Conservation (phyloP, 225 moss, liverwort and hornwort genomes). For the Ulota crispa region DNA sequence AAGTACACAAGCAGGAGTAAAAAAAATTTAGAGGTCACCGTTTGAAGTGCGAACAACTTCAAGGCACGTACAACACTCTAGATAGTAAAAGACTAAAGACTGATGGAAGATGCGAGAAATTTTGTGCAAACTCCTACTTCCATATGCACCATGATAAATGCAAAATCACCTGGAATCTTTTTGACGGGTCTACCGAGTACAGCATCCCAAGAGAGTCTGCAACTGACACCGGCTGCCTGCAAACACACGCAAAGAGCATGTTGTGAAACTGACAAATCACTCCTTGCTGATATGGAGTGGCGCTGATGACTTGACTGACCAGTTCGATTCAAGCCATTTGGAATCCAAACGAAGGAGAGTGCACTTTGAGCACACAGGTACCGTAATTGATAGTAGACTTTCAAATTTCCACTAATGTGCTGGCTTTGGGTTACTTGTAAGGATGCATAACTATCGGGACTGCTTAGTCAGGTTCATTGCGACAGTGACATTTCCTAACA, state of each 20-base stretch:
- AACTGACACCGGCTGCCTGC: constrained; percentile 34
- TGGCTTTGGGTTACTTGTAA: neutral
- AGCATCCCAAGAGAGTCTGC: constrained; percentile 62
- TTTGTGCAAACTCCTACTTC: neutral
- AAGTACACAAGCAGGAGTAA: neutral
- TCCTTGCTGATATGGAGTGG: neutral
- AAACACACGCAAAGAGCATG: neutral
- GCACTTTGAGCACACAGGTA: neutral
- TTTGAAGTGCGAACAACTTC: neutral
- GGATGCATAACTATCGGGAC: neutral
- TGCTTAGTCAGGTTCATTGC: neutral
- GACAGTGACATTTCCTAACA: neutral
- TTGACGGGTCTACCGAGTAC: constrained; percentile 51
- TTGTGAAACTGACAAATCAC: neutral
- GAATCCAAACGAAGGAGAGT: neutral
- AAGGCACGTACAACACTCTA: neutral
- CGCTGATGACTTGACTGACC: neutral
- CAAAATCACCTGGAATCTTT: constrained; percentile 49
- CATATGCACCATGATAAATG: neutral
- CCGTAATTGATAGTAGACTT: neutral
- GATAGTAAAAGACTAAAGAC: neutral
- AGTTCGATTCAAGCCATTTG: neutral
- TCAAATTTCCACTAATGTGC: neutral
- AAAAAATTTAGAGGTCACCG: neutral
- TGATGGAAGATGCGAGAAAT: neutral